phyloP scores from a whole-genome alignment of 2,329 filamentous ascomycete species.

The Aspergillus pseudoglaucus region DNA sequence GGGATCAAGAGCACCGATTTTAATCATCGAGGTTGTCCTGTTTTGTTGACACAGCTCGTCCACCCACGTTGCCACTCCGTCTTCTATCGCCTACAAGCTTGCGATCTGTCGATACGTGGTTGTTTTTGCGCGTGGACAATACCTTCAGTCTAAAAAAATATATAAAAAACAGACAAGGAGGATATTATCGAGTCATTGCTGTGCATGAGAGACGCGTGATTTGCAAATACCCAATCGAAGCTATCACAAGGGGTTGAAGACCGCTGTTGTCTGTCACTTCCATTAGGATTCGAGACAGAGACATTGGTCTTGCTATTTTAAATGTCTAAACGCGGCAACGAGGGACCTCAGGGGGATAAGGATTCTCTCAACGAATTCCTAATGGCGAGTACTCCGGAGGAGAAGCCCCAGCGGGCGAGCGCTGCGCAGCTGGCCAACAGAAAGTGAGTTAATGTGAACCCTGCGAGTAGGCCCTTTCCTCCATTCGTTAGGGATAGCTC shows the following conservation, averaged over 20 bases:
- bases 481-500: too few species aligned
- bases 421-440: conserved; percentile 49
- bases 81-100: neutral
- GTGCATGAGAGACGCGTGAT: neutral
- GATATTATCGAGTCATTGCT: neutral
- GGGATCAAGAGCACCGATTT: neutral
- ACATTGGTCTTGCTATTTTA: conserved; percentile 2
- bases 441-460: conserved; percentile 43
- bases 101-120: neutral
- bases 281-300: neutral
- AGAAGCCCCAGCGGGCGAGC: conserved; percentile 46
- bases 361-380: conserved; percentile 26
- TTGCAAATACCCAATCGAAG: neutral
- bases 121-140: too few species aligned
- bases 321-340: conserved; percentile 36
- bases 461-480: neutral
- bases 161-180: neutral
- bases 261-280: neutral
- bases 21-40: neutral
- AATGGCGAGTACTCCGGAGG: conserved; percentile 37
- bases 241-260: neutral
- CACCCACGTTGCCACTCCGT: neutral
- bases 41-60: neutral
- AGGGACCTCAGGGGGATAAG: conserved; percentile 31
- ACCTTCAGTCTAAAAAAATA: neutral